A percentile compares a stretch with the other conserved stretches of the same genome.
phyloP scores from a whole-genome alignment of 345 rosid genomes.

The Eucalyptus regnans region DNA sequence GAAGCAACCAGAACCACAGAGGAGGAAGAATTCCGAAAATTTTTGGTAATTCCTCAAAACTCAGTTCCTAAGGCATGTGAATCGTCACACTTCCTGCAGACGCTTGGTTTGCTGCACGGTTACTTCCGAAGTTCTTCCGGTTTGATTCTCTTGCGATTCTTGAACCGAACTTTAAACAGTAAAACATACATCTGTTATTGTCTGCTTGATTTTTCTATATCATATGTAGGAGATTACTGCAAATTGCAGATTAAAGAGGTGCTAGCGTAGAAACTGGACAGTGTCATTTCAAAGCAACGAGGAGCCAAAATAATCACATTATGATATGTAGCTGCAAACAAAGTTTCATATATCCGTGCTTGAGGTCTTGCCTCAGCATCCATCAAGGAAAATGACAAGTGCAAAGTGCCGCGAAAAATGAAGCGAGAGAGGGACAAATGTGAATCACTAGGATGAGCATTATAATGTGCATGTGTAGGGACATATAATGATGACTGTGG shows the following conservation, averaged over 20 bases:
- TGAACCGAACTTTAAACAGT: slow-evolving; percentile 59
- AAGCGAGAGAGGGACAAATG: neutral
- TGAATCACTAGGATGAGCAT: neutral
- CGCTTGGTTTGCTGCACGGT: slow-evolving; percentile 91
- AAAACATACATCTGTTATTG: neutral
- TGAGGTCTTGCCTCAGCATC: neutral
- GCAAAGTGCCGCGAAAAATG: neutral
- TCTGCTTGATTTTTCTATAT: neutral
- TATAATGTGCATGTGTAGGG: neutral
- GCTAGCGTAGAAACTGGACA: neutral
- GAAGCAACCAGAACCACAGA: neutral
- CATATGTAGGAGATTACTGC: neutral
- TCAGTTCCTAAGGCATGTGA: slow-evolving; percentile 3
- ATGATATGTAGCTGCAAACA: neutral
- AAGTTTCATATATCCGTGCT: neutral
- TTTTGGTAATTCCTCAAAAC: neutral
- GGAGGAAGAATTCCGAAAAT: neutral
- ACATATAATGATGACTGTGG: neutral
- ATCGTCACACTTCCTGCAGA: slow-evolving; percentile 71
- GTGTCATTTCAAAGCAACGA: neutral
- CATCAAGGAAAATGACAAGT: neutral
- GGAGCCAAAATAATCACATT: neutral
- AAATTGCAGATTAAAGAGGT: neutral
- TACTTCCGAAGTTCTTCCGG: slow-evolving; percentile 81
- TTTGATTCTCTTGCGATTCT: slow-evolving; percentile 92